Conservation (phyloP, 345 rosid species). For the Mangifera indica region DNA sequence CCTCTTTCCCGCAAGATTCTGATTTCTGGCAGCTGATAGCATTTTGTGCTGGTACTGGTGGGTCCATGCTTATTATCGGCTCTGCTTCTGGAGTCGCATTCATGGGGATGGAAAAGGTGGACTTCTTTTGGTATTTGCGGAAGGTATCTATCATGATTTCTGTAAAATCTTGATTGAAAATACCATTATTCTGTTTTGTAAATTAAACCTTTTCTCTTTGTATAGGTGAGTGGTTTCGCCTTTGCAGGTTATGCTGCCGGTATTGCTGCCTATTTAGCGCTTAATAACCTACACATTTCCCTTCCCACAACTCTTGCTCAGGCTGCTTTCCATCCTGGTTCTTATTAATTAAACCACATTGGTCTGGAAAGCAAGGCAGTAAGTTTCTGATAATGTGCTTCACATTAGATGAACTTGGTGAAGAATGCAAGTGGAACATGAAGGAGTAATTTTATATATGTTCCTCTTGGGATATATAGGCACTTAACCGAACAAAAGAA, state of each 20-base stretch:
- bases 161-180: neutral
- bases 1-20: slow-evolving; percentile 75
- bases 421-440: neutral
- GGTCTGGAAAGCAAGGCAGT: neutral
- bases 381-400: neutral
- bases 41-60: slow-evolving; percentile 95
- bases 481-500: too few relatives aligned
- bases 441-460: neutral
- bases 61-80: slow-evolving; percentile 87
- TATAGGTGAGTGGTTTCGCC: slow-evolving; percentile 76
- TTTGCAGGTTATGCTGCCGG: slow-evolving; percentile 91
- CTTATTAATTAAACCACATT: slow-evolving; percentile 24
- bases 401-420: neutral
- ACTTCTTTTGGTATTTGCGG: slow-evolving; percentile 92
- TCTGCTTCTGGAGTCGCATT: slow-evolving; percentile 97
- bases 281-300: slow-evolving; percentile 38
- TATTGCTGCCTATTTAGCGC: slow-evolving; percentile 56
- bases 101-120: slow-evolving; percentile 99
- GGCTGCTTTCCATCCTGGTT: slow-evolving; percentile 57
- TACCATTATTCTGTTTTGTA: neutral
- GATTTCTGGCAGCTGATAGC: slow-evolving; percentile 97
- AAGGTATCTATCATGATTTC: slow-evolving; percentile 48
- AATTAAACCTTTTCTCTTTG: slow-evolving; percentile 8
- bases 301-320: slow-evolving; percentile 62
- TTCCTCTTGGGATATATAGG: too few relatives aligned